Evolutionary conservation across 805 yeast species (phyloP).

Genomic region (Metschnikowia cerradonensis): DNA sequence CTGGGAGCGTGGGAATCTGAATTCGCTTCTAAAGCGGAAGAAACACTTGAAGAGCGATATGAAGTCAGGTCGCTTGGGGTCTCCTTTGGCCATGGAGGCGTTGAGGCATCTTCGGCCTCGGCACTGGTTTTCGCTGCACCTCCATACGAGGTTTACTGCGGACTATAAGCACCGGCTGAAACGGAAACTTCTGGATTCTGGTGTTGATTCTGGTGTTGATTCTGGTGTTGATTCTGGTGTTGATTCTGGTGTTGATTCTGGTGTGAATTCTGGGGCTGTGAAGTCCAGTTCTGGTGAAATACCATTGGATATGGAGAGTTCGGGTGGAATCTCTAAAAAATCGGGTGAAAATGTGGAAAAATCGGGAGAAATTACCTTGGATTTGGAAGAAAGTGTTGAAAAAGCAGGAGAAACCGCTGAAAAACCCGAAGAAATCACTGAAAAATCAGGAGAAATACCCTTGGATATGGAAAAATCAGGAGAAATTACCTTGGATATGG

Average conservation of each 20-base stretch:
- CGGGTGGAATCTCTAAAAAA: conserved; percentile 10
- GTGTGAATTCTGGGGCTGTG: too few relatives aligned
- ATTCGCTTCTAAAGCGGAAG: conserved; percentile 49
- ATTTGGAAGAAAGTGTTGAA: conserved; percentile 15
- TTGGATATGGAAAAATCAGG: background rate
- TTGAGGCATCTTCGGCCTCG: conserved; percentile 54
- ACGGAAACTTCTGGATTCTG: conserved; percentile 1
- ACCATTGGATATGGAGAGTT: conserved; percentile 11
- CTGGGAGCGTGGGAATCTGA: conserved; percentile 57
- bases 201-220: background rate
- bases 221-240: too few relatives aligned
- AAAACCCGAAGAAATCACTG: too few relatives aligned
- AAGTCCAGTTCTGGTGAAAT: background rate
- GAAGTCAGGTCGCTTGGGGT: conserved; percentile 58
- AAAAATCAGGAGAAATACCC: background rate
- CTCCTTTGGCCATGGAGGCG: conserved; percentile 58
- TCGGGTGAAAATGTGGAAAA: too few relatives aligned
- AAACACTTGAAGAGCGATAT: conserved; percentile 69
- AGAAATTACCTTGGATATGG: too few relatives aligned
- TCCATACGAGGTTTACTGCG: conserved; percentile 61
- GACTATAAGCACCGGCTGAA: background rate
- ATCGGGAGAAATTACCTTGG: conserved; percentile 17
- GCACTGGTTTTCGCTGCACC: conserved; percentile 86
- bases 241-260: too few relatives aligned
- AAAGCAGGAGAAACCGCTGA: background rate